Evolutionary conservation across 805 yeast genomes (phyloP).

Genomic region (Zygosaccharomyces kombuchaensis): DNA sequence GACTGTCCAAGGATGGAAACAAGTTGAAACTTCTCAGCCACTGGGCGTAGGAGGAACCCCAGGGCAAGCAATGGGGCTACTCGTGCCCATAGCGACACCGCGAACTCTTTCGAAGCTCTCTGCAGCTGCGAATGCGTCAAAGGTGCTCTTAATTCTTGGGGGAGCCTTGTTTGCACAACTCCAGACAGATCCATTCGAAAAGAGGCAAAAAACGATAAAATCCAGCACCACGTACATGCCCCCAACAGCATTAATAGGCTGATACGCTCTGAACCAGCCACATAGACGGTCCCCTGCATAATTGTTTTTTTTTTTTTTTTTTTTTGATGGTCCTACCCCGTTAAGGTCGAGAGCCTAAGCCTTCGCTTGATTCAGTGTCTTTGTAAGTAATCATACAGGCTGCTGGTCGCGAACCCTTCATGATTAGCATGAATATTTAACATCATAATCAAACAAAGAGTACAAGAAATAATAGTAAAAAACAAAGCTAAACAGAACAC

Average conservation of each 20-base stretch:
- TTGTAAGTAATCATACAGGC: conserved; percentile 3
- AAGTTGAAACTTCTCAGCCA: conserved; percentile 1
- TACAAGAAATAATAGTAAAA: conserved; percentile 2
- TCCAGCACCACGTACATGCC: conserved; percentile 49
- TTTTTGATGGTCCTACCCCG: background rate
- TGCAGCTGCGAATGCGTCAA: conserved; percentile 40
- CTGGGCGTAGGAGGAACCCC: conserved; percentile 3
- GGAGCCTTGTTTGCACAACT: conserved; percentile 21
- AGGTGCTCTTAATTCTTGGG: conserved; percentile 21
- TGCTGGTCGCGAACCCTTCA: conserved; percentile 17
- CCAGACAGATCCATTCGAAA: conserved; percentile 42
- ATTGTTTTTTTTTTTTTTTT: background rate
- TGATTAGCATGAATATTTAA: conserved; percentile 36
- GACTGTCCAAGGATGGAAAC: conserved; percentile 5
- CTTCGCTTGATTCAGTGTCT: background rate
- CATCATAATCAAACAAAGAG: conserved; percentile 12
- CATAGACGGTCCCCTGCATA: background rate
- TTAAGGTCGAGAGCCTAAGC: background rate
- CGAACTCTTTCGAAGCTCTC: conserved; percentile 31
- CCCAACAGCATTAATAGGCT: conserved; percentile 48
- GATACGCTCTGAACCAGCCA: conserved; percentile 37
- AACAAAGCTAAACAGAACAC: conserved; percentile 3
- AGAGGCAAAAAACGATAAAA: conserved; percentile 38
- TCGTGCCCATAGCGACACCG: conserved; percentile 18
- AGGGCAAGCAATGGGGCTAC: conserved; percentile 24